Evolutionary conservation across 495 filamentous ascomycete genomes (phyloP), one percentile per base, ranked within the genome.

Genomic region (Beverwykella pulmonaria): DNA sequence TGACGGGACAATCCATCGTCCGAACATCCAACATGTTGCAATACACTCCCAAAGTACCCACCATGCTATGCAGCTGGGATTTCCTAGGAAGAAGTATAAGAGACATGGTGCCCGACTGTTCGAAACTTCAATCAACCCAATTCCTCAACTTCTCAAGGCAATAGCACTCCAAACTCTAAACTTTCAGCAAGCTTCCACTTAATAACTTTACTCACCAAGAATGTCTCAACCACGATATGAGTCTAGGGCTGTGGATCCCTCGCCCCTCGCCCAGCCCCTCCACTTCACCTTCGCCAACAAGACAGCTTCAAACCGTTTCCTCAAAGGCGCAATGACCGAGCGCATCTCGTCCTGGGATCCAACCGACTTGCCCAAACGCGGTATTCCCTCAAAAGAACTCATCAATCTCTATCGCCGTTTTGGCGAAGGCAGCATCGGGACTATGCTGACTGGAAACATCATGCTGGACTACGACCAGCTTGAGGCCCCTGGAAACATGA

Each of bases 241-340:
- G 20, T 77, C 80, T 44, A 63, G 71, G 22, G 63, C 73, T 55
- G 75, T 75, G 41, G 80, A 84, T 71, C 70, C 80, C 1, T 71
- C 77, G 79, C n/a, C 81, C 12, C 76, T 90, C 27, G 84, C 78
- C 19, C 65, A 83, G 60, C 83, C 85, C 2, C 77, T 90, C 12
- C 63, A 80, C 19, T 86, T 88, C 66, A 68, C 78, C 39, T 89
- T 87, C 79, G 82, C 83, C 52, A 79, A 79, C 54, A 79, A 77
- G 53, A 80, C 80, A 12, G 83, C 83, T 1, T 74, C 76, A 27
- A 90, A 89, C 73, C 79, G 86, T 32, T 83, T 87, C 67, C 71
- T 89, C 68, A 89, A 90, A 74, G 83, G 79, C 27, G 84, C 87
- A 34, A 87, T 87, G 82, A 84, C 84, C 4, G 87, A 90, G 67